Evolutionary conservation across 768 basidiomycete genomes (phyloP).

Genomic region (Amanita pallidorosea): DNA sequence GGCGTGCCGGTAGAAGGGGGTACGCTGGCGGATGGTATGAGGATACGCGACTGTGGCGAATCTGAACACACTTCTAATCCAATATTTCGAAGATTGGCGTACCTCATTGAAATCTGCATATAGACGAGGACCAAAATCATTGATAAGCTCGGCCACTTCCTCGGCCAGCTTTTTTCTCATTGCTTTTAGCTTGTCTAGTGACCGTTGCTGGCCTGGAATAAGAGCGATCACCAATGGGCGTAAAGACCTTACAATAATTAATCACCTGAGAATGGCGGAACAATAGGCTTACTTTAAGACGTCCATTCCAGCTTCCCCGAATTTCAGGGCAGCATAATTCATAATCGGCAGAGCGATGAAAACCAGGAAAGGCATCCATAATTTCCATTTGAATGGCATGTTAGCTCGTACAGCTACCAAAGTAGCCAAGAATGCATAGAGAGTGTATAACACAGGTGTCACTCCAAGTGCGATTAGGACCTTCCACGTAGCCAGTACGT

Average conservation of each 20-base stretch:
- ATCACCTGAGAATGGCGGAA: not conserved
- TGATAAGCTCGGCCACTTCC: conserved; percentile 74
- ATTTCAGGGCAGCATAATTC: conserved; percentile 90
- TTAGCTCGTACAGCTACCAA: conserved; percentile 58
- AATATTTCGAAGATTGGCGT: conserved; percentile 12
- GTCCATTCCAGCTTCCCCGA: conserved; percentile 97
- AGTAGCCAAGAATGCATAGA: conserved; percentile 77
- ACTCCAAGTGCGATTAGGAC: conserved; percentile 88
- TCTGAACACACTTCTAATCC: not conserved
- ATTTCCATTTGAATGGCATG: conserved; percentile 47
- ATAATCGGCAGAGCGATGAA: conserved; percentile 71
- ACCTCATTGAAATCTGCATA: conserved; percentile 85
- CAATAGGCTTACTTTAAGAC: conserved; percentile 70
- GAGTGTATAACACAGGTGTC: conserved; percentile 74
- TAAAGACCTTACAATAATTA: conserved; percentile 51
- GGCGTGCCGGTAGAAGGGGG: conserved; percentile 70
- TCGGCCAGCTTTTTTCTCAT: conserved; percentile 70
- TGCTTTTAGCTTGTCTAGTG: conserved; percentile 63
- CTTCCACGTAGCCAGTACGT: conserved; percentile 98
- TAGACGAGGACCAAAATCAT: conserved; percentile 80
- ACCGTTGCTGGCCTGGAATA: conserved; percentile 79
- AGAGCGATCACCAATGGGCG: conserved; percentile 82
- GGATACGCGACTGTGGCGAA: conserved; percentile 53
- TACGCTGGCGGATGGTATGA: conserved; percentile 75
- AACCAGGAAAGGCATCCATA: conserved; percentile 73